These are phyloP conservation scores for Verbascum thapsus DNA, from an alignment of 257 asterid species.

Conservation along the genomic window DNA sequence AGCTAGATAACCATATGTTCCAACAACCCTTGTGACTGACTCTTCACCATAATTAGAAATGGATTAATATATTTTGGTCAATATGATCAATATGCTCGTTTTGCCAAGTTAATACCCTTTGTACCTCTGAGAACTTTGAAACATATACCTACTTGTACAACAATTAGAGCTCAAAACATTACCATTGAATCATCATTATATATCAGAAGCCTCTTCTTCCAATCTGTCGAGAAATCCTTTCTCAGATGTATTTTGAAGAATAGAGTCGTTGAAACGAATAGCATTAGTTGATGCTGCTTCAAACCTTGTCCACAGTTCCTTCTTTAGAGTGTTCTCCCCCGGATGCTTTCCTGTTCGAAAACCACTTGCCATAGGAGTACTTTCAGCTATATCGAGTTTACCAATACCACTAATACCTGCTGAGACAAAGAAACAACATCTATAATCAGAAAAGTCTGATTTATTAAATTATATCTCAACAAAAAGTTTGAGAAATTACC, in stretches of 20 bases:
- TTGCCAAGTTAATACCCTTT: too few relatives aligned
- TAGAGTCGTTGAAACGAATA: constrained; percentile 34
- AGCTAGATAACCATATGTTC: constrained; percentile 93
- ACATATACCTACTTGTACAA: too few relatives aligned
- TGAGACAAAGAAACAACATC: constrained; percentile 2
- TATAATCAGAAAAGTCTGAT: neutral
- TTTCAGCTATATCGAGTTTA: constrained; percentile 42
- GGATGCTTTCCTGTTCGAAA: constrained; percentile 61
- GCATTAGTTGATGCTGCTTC: constrained; percentile 76
- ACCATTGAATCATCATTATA: constrained; percentile 4
- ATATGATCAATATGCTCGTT: constrained; percentile 6
- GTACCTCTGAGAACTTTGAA: too few relatives aligned
- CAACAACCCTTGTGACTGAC: constrained; percentile 90
- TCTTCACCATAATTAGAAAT: constrained; percentile 92
- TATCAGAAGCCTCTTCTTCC: constrained; percentile 77
- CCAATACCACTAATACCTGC: constrained; percentile 44
- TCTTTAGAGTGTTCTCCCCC: constrained; percentile 98
- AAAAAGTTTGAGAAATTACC: neutral
- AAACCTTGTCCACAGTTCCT: constrained; percentile 81
- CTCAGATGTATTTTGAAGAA: constrained; percentile 28
- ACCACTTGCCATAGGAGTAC: constrained; percentile 65
- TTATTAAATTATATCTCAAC: neutral
- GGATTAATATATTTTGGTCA: too few relatives aligned
- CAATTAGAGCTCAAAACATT: constrained; percentile 21
- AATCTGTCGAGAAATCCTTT: constrained; percentile 78